Base-by-base conservation (phyloP, 2,329 filamentous ascomycete species). In the Clarireedia hainanense region DNA sequence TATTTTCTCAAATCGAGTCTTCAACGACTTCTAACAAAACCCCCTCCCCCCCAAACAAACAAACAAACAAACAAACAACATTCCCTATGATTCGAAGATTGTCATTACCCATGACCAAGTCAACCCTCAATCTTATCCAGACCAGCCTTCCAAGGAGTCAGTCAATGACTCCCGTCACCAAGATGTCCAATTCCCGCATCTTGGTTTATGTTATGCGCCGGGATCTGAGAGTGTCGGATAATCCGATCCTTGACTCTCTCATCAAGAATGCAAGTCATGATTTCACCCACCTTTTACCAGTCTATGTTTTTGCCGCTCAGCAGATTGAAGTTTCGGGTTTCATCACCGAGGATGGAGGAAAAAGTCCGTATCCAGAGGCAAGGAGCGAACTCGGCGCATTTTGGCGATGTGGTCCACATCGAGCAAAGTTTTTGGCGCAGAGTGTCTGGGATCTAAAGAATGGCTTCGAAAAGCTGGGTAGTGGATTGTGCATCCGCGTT, bases 281-380 rank as follows among this genome's bases (percentile, higher is more conserved):
- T 4, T 83, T 78, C 64, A 88, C 85, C 1, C 86, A 91, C 66
- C 68, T 91, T 1, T 74, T 92, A 1, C 88, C 88, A 6, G 71
- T 90, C 42, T 89, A 84, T 65, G 73, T 89, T 20, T 83, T 91
- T 51, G 76, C 82, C 0, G 79, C 86, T 2, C 76, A 87, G 51
- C 87, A 92, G 63, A 73, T 91, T 23, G 88, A 92, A 66, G 75
- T 88, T 0, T 87, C 85, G 0, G 89, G 89, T 1, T 88, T 92
- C 64, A 71, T 91, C n/a, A 72, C 75, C 10, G 63, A 71, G 49
- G 54, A 62, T 52, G 50, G 60, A 39, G 63, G 60, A 45, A 71
- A 74, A 49, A 86, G 78, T 6, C 88, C 88, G 0, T 91, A 87
- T 60, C 83, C 83, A 0, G 80, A 84, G 64, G 86, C 88, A 3